Evolutionary conservation across 163 green algal genomes (phyloP), one percentile per base, ranked within the genome.

Genomic region (Scenedesmus sp.): DNA sequence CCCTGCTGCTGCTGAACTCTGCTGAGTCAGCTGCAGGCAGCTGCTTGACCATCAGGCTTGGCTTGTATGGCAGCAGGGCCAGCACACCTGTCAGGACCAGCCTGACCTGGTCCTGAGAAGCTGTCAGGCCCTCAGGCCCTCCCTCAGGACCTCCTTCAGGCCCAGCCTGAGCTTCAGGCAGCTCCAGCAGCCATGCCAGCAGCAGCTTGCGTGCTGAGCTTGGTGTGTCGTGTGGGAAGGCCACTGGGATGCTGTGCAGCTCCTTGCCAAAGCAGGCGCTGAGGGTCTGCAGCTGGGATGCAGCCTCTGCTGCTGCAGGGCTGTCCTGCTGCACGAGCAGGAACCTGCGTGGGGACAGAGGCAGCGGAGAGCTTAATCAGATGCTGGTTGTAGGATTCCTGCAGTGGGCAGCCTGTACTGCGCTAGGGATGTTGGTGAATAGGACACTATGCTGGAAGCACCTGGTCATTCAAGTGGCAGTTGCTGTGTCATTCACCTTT

Each of bases 211-310:
- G 34, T 26, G 76, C 76, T 20, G 12, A 20, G 18, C 8, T 15
- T 54, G n/a, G 12, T 9, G 76, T 83, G 76, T 83, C 12, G 13
- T 83, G 34, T 7, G 2, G 9, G 20, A 83, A 83, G n/a, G 76
- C 76, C 23, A 83, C 76, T 23, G 76, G 76, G 15, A 83, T 60
- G 76, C 15, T 55, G 76, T 83, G 76, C 5, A 83, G 76, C 76
- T 83, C 76, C 76, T 15, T 83, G 76, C n/a, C n/a, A 16, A 83
- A 83, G 34, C n/a, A 56, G 76, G 20, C 8, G 76, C 76, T 83
- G 0, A 55, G 2, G 8, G 23, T 57, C 13, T 83, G 76, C 76
- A 83, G 76, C 2, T 34, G 46, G 9, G 15, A 1, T 2, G 76
- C n/a, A 18, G 76, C 76, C n/a, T 83, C 76, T 55, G 5, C 6